Evolutionary conservation across 192 early-diverging fungal species (phyloP).

Genomic region (Nowakowskiella sp.): DNA sequence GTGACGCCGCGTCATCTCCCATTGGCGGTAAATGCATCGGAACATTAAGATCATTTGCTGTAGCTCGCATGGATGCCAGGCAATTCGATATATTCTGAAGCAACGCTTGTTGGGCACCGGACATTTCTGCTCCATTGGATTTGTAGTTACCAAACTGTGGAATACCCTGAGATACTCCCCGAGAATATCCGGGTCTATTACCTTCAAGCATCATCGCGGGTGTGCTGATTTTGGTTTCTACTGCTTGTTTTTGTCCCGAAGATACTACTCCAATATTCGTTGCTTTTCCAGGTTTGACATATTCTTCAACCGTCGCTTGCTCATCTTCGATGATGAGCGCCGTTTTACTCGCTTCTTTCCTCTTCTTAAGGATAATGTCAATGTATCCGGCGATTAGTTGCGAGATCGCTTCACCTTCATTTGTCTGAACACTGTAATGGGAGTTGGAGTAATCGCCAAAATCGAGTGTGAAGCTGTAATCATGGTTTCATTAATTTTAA

Average conservation of each 20-base stretch:
- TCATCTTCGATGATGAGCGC: conserved; percentile 40
- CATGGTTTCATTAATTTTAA: conserved; percentile 4
- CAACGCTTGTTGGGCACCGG: conserved; percentile 37
- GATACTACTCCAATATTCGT: conserved; percentile 30
- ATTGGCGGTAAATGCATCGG: conserved; percentile 39
- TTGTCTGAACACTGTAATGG: conserved; percentile 49
- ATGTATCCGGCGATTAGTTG: conserved; percentile 54
- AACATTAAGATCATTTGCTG: conserved; percentile 26
- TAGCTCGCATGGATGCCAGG: conserved; percentile 33
- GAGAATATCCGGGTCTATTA: conserved; percentile 15
- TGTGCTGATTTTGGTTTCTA: conserved; percentile 19
- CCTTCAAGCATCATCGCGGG: conserved; percentile 18
- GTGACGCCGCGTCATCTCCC: conserved; percentile 37
- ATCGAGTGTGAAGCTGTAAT: conserved; percentile 47
- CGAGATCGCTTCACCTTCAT: conserved; percentile 52
- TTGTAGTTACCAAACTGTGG: conserved; percentile 16
- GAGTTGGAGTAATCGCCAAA: conserved; percentile 52
- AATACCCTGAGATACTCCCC: conserved; percentile 1
- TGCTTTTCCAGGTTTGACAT: conserved; percentile 34
- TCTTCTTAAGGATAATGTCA: conserved; percentile 55
- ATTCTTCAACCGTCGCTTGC: conserved; percentile 46
- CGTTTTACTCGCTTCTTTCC: conserved; percentile 42
- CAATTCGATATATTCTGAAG: conserved; percentile 39
- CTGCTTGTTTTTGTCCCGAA: conserved; percentile 25
- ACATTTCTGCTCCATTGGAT: conserved; percentile 23